These are phyloP conservation scores for Stachybotrys elegans DNA, from an alignment of 2,329 filamentous ascomycete genomes.

Conservation along the genomic window DNA sequence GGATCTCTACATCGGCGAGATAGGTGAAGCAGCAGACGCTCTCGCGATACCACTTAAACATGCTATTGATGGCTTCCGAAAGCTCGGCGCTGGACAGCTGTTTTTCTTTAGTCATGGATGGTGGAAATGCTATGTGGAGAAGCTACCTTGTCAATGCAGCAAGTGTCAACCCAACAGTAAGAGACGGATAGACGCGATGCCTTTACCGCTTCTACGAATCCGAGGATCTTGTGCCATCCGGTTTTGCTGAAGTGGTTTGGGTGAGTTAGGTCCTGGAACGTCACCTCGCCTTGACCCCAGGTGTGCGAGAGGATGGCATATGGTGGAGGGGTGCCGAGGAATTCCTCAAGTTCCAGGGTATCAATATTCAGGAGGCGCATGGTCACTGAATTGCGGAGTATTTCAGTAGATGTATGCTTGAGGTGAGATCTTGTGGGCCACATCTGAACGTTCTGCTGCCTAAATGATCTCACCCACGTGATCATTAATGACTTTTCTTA, in stretches of 20 bases:
- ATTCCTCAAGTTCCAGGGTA: background rate
- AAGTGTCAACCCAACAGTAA: background rate
- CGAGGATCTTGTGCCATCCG: background rate
- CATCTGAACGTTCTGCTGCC: too few species aligned
- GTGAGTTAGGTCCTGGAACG: constrained; percentile 14
- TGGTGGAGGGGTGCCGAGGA: constrained; percentile 6
- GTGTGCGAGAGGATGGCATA: constrained; percentile 25
- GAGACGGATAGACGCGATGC: background rate
- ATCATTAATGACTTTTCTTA: too few species aligned
- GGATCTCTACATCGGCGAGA: constrained; percentile 24
- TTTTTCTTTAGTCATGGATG: too few species aligned
- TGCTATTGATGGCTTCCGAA: constrained; percentile 17
- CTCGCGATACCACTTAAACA: constrained; percentile 22
- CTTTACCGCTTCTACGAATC: background rate
- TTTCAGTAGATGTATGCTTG: too few species aligned
- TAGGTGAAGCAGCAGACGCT: constrained; percentile 10
- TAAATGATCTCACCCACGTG: too few species aligned
- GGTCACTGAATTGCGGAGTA: too few species aligned
- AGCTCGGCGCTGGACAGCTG: constrained; percentile 11
- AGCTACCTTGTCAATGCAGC: constrained; percentile 4
- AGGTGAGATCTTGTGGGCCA: too few species aligned
- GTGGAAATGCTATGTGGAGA: too few species aligned
- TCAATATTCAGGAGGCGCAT: background rate
- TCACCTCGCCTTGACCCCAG: constrained; percentile 20
- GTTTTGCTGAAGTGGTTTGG: background rate